Conservation (phyloP, 352 stramenopile genomes). For the Blastocystis hominis region DNA sequence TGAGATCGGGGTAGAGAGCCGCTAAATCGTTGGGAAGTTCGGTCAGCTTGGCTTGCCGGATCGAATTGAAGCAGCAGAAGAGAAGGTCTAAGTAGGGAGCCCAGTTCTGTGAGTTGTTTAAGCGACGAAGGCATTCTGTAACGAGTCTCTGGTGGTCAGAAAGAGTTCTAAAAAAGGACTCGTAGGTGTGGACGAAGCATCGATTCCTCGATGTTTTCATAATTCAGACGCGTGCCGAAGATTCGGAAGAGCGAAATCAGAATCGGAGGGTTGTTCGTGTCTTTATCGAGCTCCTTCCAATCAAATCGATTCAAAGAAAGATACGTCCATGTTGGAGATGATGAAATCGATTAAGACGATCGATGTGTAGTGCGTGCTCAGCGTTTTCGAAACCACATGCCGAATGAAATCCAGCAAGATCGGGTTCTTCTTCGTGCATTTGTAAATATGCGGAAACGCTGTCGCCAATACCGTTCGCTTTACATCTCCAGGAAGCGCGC, state of each 20-base stretch:
- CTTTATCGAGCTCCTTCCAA: constrained; percentile 7
- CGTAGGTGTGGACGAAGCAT: background rate
- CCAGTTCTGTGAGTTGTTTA: constrained; percentile 21
- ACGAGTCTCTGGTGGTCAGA: background rate
- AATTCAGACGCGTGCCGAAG: background rate
- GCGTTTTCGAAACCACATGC: background rate
- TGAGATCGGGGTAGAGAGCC: background rate
- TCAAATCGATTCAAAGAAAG: background rate
- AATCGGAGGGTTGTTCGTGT: constrained; percentile 22
- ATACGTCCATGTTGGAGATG: background rate
- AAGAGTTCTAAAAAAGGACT: background rate
- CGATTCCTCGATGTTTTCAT: background rate
- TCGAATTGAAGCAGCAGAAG: background rate
- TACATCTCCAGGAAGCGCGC: background rate
- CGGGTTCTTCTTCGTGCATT: constrained; percentile 25
- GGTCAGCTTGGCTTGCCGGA: constrained; percentile 4
- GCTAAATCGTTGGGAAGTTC: constrained; percentile 4
- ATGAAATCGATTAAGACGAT: constrained; percentile 49
- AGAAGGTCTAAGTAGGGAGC: constrained; percentile 27
- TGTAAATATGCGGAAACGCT: constrained; percentile 23
- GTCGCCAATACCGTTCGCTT: background rate
- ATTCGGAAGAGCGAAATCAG: constrained; percentile 13
- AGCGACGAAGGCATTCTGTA: constrained; percentile 1
- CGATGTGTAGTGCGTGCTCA: constrained; percentile 18
- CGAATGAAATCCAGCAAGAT: constrained; percentile 14